A percentile compares a stretch with the other conserved stretches of the same genome.
phyloP scores from a whole-genome alignment of 805 yeast species.

The Metschnikowia colocasiae region DNA sequence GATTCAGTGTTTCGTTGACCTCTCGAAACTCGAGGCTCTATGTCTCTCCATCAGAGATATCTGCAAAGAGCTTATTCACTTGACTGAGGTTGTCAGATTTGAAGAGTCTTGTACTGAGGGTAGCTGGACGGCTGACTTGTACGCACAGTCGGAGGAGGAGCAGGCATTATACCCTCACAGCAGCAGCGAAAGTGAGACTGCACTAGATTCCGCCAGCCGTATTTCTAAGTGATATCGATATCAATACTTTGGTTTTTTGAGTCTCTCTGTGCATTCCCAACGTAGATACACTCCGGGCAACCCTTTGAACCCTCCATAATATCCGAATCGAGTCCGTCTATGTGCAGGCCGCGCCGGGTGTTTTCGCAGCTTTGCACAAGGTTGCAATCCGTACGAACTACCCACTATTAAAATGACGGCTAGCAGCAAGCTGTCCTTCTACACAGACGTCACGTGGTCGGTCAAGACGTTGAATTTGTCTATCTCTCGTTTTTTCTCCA shows the following conservation, averaged over 20 bases:
- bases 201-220: neutral
- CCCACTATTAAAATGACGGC: neutral
- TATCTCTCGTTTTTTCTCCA: neutral
- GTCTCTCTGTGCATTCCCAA: too few relatives aligned
- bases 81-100: neutral
- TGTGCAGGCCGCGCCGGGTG: neutral
- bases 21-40: neutral
- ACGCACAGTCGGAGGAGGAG: neutral
- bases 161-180: neutral
- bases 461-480: neutral
- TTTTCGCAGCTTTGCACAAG: slow-evolving; percentile 4
- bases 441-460: slow-evolving; percentile 1
- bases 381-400: neutral
- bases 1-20: neutral
- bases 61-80: slow-evolving; percentile 1
- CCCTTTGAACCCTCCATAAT: neutral
- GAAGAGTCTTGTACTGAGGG: neutral
- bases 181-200: neutral
- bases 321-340: neutral
- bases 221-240: neutral
- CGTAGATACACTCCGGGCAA: neutral
- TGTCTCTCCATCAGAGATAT: neutral
- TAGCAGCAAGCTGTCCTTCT: slow-evolving; percentile 1
- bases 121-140: neutral
- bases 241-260: too few relatives aligned